Evolutionary conservation across 2,329 filamentous ascomycete genomes (phyloP).

Genomic region (Alternaria arborescens): DNA sequence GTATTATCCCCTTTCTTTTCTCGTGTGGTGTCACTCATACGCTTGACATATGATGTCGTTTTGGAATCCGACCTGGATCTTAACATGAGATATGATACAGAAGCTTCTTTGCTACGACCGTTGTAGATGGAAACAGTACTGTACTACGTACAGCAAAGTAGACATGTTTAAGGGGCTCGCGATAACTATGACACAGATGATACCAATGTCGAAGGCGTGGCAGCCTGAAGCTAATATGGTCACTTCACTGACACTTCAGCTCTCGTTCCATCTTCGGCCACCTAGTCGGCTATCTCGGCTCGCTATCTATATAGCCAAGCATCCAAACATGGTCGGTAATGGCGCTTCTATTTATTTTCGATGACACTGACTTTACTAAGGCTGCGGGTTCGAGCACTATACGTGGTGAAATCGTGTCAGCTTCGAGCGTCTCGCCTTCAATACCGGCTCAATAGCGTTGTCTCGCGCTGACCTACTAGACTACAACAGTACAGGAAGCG

Average conservation of each 20-base stretch:
- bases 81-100: background rate
- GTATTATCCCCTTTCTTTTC: background rate
- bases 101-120: background rate
- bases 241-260: background rate
- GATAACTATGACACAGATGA: background rate
- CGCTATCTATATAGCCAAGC: background rate
- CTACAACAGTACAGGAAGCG: background rate
- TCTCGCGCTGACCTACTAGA: background rate
- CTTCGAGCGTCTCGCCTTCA: slow-evolving; percentile 4
- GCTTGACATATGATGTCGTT: background rate
- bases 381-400: slow-evolving; percentile 1
- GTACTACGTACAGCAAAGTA: background rate
- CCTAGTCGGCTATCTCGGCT: background rate
- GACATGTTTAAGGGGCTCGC: background rate
- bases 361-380: background rate
- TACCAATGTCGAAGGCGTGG: background rate
- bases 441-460: background rate
- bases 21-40: background rate
- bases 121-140: background rate
- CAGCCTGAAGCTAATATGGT: slow-evolving; percentile 6
- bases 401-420: slow-evolving; percentile 1
- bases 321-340: background rate
- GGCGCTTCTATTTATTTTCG: background rate
- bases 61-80: background rate
- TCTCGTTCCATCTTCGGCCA: background rate